phyloP scores from a whole-genome alignment of 352 stramenopile genomes.

The Globisporangium cystogenes region DNA sequence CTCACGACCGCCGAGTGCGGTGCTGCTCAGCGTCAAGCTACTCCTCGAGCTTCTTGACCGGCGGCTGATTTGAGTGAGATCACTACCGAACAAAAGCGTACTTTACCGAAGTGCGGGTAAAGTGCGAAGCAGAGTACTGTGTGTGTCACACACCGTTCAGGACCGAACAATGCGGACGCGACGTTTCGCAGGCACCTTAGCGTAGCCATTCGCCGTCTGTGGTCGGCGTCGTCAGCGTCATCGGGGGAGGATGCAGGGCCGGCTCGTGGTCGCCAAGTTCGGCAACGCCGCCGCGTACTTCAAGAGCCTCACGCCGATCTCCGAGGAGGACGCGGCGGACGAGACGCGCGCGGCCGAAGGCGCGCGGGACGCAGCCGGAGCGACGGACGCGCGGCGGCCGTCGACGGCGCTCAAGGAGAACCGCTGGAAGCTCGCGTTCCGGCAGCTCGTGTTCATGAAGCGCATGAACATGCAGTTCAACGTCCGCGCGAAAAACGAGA shows the following conservation, averaged over 20 bases:
- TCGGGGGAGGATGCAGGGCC: too few species aligned
- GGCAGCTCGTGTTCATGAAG: constrained; percentile 82
- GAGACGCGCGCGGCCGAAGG: constrained; percentile 9
- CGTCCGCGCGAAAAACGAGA: constrained; percentile 71
- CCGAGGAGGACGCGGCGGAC: constrained; percentile 2
- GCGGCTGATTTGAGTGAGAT: too few species aligned
- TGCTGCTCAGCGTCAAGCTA: neutral
- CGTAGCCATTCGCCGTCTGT: too few species aligned
- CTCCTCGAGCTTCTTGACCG: too few species aligned
- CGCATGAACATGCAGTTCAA: constrained; percentile 79
- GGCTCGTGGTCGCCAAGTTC: neutral
- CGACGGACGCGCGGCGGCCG: neutral
- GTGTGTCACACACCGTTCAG: too few species aligned
- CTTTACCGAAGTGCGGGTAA: too few species aligned
- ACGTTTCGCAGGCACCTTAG: too few species aligned
- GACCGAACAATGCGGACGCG: too few species aligned
- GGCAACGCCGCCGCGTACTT: neutral
- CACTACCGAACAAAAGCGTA: too few species aligned
- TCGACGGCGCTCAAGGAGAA: constrained; percentile 24
- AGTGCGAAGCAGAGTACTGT: too few species aligned
- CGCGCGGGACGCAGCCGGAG: too few species aligned
- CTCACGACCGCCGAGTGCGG: neutral
- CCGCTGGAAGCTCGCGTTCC: constrained; percentile 73
- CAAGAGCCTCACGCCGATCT: constrained; percentile 10
- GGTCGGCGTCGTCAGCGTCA: too few species aligned